These are phyloP conservation scores for Apiospora rasikravindrae DNA, from an alignment of 2,329 filamentous ascomycete genomes.

Conservation along the genomic window DNA sequence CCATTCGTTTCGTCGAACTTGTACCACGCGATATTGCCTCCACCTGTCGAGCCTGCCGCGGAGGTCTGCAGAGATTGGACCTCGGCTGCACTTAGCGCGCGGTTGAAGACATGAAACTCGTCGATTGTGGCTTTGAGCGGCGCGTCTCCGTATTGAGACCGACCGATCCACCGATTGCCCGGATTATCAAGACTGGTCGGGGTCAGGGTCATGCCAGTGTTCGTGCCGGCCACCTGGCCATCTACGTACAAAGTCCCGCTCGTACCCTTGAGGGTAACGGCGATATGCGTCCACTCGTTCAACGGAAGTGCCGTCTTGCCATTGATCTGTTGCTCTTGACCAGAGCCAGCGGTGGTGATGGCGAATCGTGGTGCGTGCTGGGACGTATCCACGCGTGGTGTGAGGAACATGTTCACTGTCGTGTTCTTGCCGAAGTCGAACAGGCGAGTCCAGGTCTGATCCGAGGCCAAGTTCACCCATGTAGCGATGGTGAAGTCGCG, in stretches of 20 bases:
- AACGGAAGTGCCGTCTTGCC: slow-evolving; percentile 24
- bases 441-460: slow-evolving; percentile 26
- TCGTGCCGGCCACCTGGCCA: slow-evolving; percentile 27
- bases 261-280: slow-evolving; percentile 25
- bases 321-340: slow-evolving; percentile 27
- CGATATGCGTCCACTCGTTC: slow-evolving; percentile 29
- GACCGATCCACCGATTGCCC: slow-evolving; percentile 31
- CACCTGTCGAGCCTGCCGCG: slow-evolving; percentile 26
- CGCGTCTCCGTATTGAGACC: slow-evolving; percentile 27
- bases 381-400: slow-evolving; percentile 22
- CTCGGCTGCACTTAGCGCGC: slow-evolving; percentile 27
- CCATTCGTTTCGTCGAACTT: slow-evolving; percentile 29
- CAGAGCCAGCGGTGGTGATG: slow-evolving; percentile 29
- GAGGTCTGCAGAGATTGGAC: slow-evolving; percentile 27
- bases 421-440: slow-evolving; percentile 32
- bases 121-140: slow-evolving; percentile 28
- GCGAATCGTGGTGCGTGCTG: slow-evolving; percentile 27
- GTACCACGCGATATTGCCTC: slow-evolving; percentile 32
- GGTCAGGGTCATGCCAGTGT: slow-evolving; percentile 25
- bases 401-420: slow-evolving; percentile 30
- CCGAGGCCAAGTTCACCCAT: slow-evolving; percentile 27
- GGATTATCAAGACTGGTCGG: slow-evolving; percentile 28
- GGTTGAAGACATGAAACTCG: slow-evolving; percentile 31
- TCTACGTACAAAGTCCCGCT: slow-evolving; percentile 29
- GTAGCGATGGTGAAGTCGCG: slow-evolving; percentile 30